phyloP scores from a whole-genome alignment of 768 basidiomycete genomes.

The Flagelloscypha sp. region DNA sequence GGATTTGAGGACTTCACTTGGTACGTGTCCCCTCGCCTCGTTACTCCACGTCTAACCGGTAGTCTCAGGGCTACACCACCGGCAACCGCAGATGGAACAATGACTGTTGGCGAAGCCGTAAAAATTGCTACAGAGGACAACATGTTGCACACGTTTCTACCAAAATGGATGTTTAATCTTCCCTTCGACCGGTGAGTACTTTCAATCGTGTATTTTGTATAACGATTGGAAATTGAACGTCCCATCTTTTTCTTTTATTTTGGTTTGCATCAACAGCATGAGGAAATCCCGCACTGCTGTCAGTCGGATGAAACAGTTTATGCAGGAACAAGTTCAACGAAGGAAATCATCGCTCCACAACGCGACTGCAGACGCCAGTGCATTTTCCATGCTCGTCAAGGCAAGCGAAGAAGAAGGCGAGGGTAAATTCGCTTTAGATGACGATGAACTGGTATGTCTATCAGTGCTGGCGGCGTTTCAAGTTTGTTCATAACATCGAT shows the following conservation, averaged over 20 bases:
- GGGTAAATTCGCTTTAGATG: slow-evolving; percentile 29
- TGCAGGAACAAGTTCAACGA: slow-evolving; percentile 27
- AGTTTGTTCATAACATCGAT: no score
- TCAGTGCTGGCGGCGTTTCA: slow-evolving; percentile 1
- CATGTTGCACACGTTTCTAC: slow-evolving; percentile 19
- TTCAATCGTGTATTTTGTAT: not conserved
- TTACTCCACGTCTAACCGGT: no score
- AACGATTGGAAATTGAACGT: no score
- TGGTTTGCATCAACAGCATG: slow-evolving; percentile 15
- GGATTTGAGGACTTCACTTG: slow-evolving; percentile 41
- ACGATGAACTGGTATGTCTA: slow-evolving; percentile 30
- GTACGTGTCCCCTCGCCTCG: not conserved
- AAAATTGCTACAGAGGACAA: slow-evolving; percentile 23
- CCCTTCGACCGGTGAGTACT: slow-evolving; percentile 28
- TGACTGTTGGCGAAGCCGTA: slow-evolving; percentile 31
- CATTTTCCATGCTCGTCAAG: slow-evolving; percentile 35
- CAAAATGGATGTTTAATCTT: slow-evolving; percentile 30
- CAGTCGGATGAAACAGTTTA: slow-evolving; percentile 26
- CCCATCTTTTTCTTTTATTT: not conserved
- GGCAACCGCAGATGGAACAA: slow-evolving; percentile 24
- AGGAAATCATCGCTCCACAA: slow-evolving; percentile 25
- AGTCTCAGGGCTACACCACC: slow-evolving; percentile 22
- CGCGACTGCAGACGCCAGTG: no score
- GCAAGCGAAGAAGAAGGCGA: slow-evolving; percentile 40
- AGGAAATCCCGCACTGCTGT: slow-evolving; percentile 15